Evolutionary conservation across 192 early-diverging fungal species (phyloP), one percentile per base, ranked within the genome.

Genomic region (Linnemannia schmuckeri): DNA sequence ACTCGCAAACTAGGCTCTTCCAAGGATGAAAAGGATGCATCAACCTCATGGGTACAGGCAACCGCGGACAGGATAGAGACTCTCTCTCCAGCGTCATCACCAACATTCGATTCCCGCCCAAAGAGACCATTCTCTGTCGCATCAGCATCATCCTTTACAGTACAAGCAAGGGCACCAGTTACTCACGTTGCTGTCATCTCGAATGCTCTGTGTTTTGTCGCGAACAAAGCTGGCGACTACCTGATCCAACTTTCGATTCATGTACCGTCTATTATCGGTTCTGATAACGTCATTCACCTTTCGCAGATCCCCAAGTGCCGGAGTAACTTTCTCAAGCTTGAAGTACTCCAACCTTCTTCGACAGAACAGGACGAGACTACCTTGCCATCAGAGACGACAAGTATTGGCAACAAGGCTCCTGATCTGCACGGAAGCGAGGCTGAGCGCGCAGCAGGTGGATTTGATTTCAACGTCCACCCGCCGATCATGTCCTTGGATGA

Each of bases 201-300:
- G n/a, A 87, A 78, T 40, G 85, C 85, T 4, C 72, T 81, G 10
- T 77, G 85, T 44, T 81, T 87, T 72, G 85, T 87, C 17, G 74
- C 85, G 35, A 87, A 87, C 73, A 78, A 57, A 27, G 74, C 85
- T 20, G 85, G 85, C 4, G 85, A 87, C 37, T 87, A 87, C 24
- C 41, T 87, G 63, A 79, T 87, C 7, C 71, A 81, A 2, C 46
- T 87, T 0, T 74, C 75, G 5, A 71, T 87, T n/a, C 85, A 87
- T 40, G 76, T 72, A 8, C 85, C 85, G 9, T 77, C 78, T 72
- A 57, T 70, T 7, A 38, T 27, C 0, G 55, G 54, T 13, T 55
- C 63, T n/a, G 75, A 72, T 7, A 70, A 69, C 2, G 49, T 66
- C 49, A 77, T 87, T 5, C 80, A 80, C 20, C 71, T 87, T 1